Evolutionary conservation across 2,329 filamentous ascomycete species (phyloP), one percentile per base, ranked within the genome.

Genomic region (Rosellinia necatrix): DNA sequence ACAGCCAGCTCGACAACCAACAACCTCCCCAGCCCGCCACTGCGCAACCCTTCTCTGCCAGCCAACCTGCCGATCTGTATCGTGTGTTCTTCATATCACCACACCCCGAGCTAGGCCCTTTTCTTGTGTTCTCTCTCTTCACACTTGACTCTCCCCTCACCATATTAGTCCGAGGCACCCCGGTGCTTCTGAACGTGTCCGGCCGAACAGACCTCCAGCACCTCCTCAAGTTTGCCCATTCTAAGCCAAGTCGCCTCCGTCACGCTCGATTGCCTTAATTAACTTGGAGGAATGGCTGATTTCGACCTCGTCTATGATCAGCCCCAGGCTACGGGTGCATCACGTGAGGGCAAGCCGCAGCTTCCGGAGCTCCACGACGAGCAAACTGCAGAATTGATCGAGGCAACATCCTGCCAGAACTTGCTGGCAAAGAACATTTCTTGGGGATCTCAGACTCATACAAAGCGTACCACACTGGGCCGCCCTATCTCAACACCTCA

Each of bases 401-500:
- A 52, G 19, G 13, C 30, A 17, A 25, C 41, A 15, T 47, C 38
- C 9, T 12, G 22, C 29, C 50, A 40, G 21, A 32, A 42, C 38
- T 27, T 34, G 17, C 30, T 47, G 12, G 24, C 49, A 19, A 50
- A 53, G 37, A 42, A 37, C 27, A 7, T 27, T 7, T 24, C 37
- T 21, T 34, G 25, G 24, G 57, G 56, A 32, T 49, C 53, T 4
- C 56, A 51, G 10, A 50, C 15, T 30, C 51, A 41, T 27, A 41
- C 44, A 9, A 50, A 56, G 8, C 53, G 46, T 15, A 21, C 42
- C n/a, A 19, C 44, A 27, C 38, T 35, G 17, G 51, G 43, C 2
- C 43, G 30, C 35, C 29, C 44, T 13, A n/a, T 44, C 3, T 21
- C 52, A 0, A 22, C 40, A 7, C n/a, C 24, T 38, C 50, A 22